phyloP scores from a whole-genome alignment of 2,329 filamentous ascomycete species.

The Cordyceps sp. region DNA sequence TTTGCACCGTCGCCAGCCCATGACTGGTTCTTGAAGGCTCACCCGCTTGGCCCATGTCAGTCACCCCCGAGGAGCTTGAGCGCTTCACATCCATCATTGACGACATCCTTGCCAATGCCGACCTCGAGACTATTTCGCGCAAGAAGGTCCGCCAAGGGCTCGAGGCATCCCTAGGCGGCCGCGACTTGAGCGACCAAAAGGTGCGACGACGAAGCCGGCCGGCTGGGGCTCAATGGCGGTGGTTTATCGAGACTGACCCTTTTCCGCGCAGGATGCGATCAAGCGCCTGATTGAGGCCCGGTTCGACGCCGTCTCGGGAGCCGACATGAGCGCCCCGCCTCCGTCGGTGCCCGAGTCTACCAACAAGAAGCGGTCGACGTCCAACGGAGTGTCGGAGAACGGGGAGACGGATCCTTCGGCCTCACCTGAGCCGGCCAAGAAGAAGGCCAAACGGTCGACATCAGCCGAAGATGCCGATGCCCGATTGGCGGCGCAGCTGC shows the following conservation, averaged over 20 bases:
- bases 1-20: too few relatives aligned
- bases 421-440: conserved; percentile 30
- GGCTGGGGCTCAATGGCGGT: too few relatives aligned
- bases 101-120: conserved; percentile 36
- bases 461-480: conserved; percentile 63
- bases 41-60: conserved; percentile 14
- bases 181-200: conserved; percentile 43
- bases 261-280: conserved; percentile 43
- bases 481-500: conserved; percentile 68
- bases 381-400: conserved; percentile 18
- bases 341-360: conserved; percentile 14
- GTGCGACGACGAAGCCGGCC: too few relatives aligned
- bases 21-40: too few relatives aligned
- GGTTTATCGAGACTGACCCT: background rate
- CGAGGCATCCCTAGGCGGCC: conserved; percentile 34
- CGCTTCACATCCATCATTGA: conserved; percentile 44
- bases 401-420: conserved; percentile 31
- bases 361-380: conserved; percentile 16
- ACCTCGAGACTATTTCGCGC: conserved; percentile 45
- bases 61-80: conserved; percentile 29
- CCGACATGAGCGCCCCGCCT: conserved; percentile 26
- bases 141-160: conserved; percentile 44
- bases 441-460: conserved; percentile 51
- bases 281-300: conserved; percentile 57
- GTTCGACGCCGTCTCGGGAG: conserved; percentile 51